A percentile compares a stretch with the other conserved stretches of the same genome.
phyloP scores from a whole-genome alignment of 2,329 filamentous ascomycete genomes.

The Fusarium haematococcum region DNA sequence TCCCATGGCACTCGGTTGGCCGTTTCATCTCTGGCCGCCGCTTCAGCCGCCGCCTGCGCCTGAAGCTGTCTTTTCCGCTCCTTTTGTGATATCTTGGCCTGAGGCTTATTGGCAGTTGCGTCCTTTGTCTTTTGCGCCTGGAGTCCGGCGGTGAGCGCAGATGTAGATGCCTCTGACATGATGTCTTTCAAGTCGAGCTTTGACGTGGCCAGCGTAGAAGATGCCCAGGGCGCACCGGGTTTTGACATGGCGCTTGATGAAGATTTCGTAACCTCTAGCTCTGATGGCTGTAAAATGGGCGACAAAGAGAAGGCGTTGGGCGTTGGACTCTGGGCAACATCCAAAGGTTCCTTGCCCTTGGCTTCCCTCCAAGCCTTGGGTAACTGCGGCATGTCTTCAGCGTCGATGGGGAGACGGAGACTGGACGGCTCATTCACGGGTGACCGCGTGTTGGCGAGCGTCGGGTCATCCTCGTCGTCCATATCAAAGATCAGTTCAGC shows the following conservation, averaged over 20 bases:
- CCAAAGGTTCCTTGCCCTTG: conserved; percentile 42
- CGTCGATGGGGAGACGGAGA: conserved; percentile 39
- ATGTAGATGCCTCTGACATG: conserved; percentile 70
- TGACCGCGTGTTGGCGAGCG: conserved; percentile 46
- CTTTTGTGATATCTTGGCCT: conserved; percentile 84
- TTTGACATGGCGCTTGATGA: conserved; percentile 21
- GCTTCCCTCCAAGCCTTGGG: conserved; percentile 47
- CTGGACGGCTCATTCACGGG: conserved; percentile 34
- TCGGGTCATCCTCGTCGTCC: conserved; percentile 77
- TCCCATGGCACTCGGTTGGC: conserved; percentile 58
- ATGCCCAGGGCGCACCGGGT: conserved; percentile 61
- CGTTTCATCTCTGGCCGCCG: conserved; percentile 50
- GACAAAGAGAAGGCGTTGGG: conserved; percentile 36
- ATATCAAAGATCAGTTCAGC: conserved; percentile 92
- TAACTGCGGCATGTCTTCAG: conserved; percentile 46
- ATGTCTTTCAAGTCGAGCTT: conserved; percentile 83
- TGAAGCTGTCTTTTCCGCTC: conserved; percentile 89
- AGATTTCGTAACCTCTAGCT: conserved; percentile 6
- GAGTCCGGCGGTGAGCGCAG: conserved; percentile 66
- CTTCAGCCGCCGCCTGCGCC: conserved; percentile 65
- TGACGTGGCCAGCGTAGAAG: conserved; percentile 63
- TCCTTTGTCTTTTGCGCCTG: conserved; percentile 62
- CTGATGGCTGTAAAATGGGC: conserved; percentile 22
- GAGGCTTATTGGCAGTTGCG: conserved; percentile 50
- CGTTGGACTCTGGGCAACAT: conserved; percentile 21